Conservation (phyloP, 352 stramenopile genomes). For the Aphanomyces cochlioides region DNA sequence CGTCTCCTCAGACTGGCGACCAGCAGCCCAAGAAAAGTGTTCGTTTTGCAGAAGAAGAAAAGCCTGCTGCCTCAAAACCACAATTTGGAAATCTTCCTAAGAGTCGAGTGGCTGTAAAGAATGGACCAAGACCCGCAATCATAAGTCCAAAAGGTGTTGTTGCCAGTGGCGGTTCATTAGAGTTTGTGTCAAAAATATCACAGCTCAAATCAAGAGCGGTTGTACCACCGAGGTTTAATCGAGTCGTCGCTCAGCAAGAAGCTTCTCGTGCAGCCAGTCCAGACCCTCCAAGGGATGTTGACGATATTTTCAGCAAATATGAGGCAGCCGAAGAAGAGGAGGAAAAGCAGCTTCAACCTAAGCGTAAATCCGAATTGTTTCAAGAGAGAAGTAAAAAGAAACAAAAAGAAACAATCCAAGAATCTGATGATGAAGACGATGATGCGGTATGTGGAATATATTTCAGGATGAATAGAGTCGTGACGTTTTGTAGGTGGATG, state of each 20-base stretch:
- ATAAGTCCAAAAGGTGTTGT: conserved; percentile 61
- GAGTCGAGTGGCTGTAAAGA: conserved; percentile 38
- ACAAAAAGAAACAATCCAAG: neutral
- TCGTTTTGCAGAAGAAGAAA: conserved; percentile 48
- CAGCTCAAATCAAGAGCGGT: conserved; percentile 18
- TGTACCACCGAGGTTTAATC: conserved; percentile 9
- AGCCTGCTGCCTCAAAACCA: conserved; percentile 23
- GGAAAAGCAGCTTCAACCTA: conserved; percentile 4
- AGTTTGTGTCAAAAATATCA: conserved; percentile 82
- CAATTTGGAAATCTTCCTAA: conserved; percentile 31
- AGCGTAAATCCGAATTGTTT: conserved; percentile 21
- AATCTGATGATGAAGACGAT: conserved; percentile 6
- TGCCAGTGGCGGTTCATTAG: conserved; percentile 72
- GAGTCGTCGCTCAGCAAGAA: neutral
- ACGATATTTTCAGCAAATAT: conserved; percentile 15
- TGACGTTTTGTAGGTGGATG: neutral
- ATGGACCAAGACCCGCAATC: conserved; percentile 32
- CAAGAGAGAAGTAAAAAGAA: conserved; percentile 1
- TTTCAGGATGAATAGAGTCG: no score
- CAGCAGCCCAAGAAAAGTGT: conserved; percentile 54
- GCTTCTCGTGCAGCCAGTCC: neutral
- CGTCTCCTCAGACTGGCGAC: conserved; percentile 29
- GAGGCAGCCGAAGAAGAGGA: conserved; percentile 21
- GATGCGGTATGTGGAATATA: neutral
- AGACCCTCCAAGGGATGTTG: neutral